These are phyloP conservation scores for Euclidium syriacum DNA, from an alignment of 345 rosid species.

Conservation along the genomic window DNA sequence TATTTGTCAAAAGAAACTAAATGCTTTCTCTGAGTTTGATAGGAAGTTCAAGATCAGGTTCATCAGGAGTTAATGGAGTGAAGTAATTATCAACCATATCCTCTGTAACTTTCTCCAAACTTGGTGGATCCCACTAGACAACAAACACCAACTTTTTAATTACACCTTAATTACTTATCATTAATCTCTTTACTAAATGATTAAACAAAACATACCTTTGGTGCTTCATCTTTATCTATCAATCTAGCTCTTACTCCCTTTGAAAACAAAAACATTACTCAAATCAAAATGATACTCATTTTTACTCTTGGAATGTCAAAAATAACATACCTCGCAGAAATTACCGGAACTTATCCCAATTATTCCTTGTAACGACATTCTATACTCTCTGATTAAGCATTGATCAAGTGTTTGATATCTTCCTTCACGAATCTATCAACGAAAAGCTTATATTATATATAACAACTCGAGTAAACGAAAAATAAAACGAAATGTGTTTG, in stretches of 20 bases:
- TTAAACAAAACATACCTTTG: constrained; percentile 52
- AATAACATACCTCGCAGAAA: constrained; percentile 63
- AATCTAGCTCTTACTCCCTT: constrained; percentile 86
- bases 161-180: background rate
- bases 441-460: background rate
- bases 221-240: constrained; percentile 72
- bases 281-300: background rate
- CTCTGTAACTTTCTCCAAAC: constrained; percentile 31
- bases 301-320: background rate
- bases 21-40: constrained; percentile 36
- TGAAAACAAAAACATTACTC: background rate
- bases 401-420: constrained; percentile 77
- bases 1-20: constrained; percentile 11
- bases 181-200: background rate
- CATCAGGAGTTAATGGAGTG: constrained; percentile 17
- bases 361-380: constrained; percentile 73
- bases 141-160: background rate
- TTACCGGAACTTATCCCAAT: constrained; percentile 48
- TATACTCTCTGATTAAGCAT: constrained; percentile 74
- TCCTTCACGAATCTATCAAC: constrained; percentile 66
- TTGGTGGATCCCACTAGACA: constrained; percentile 38
- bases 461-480: background rate
- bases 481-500: background rate
- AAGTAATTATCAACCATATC: constrained; percentile 36
- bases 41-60: constrained; percentile 35